Percentiles rank a stretch among this genome's conserved stretches.
phyloP scores from a whole-genome alignment of 139 green algal species.

The Trebouxia sp. region DNA sequence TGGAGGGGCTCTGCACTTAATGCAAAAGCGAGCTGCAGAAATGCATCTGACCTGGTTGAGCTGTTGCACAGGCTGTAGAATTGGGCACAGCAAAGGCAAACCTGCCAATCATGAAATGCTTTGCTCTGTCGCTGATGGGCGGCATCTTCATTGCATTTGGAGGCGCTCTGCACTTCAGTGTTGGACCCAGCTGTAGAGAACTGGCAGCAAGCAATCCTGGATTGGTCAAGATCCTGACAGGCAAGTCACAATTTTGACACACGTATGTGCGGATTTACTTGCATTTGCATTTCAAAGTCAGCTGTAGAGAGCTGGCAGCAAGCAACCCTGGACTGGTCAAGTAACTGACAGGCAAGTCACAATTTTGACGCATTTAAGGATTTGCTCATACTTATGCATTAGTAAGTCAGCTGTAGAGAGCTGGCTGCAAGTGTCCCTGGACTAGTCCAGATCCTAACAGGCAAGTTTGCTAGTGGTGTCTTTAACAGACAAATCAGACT shows the following conservation, averaged over 20 bases:
- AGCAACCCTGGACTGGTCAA: conserved; percentile 51
- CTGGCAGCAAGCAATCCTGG: conserved; percentile 56
- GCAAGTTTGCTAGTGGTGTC: no score
- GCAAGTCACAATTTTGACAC: background rate
- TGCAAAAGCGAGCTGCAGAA: no score
- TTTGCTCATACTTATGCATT: background rate
- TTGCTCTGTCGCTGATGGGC: conserved; percentile 50
- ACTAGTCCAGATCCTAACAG: no score
- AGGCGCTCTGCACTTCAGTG: conserved; percentile 58
- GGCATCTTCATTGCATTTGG: conserved; percentile 76
- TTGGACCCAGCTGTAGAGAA: conserved; percentile 60
- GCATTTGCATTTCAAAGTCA: background rate
- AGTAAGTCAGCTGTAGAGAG: no score
- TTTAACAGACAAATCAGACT: no score
- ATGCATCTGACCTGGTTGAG: no score
- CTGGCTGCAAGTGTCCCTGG: no score
- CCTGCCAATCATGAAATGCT: conserved; percentile 27
- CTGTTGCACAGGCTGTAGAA: conserved; percentile 24
- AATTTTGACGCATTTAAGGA: background rate
- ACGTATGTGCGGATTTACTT: background rate
- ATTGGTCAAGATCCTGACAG: conserved; percentile 44
- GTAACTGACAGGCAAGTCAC: conserved; percentile 25
- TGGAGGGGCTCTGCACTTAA: background rate
- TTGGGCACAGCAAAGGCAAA: conserved; percentile 32
- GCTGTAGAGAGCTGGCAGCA: background rate